phyloP scores from a whole-genome alignment of 2,329 filamentous ascomycete genomes.

The Xylariales sp. region DNA sequence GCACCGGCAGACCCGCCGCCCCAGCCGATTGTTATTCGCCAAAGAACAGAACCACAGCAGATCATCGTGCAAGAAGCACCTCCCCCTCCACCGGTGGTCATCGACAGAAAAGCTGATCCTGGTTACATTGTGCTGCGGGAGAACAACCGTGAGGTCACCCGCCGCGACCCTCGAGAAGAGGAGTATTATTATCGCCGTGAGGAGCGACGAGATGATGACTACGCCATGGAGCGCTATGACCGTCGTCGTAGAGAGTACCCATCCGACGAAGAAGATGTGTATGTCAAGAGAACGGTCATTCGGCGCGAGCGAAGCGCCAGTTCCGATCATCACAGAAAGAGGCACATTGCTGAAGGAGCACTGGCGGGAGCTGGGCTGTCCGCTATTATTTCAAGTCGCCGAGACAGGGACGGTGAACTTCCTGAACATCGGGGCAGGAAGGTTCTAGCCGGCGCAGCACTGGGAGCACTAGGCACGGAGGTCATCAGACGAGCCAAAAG shows the following conservation, averaged over 20 bases:
- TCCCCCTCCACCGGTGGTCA: slow-evolving; percentile 44
- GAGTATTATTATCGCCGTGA: slow-evolving; percentile 48
- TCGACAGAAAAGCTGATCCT: slow-evolving; percentile 38
- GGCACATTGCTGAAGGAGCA: slow-evolving; percentile 60
- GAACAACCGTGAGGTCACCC: slow-evolving; percentile 29
- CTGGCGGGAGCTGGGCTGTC: slow-evolving; percentile 59
- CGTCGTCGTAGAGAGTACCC: slow-evolving; percentile 30
- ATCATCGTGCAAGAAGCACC: slow-evolving; percentile 58
- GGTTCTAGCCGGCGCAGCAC: slow-evolving; percentile 56
- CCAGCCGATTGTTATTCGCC: slow-evolving; percentile 52
- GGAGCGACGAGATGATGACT: slow-evolving; percentile 26
- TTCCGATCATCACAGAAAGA: slow-evolving; percentile 48
- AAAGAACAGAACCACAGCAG: slow-evolving; percentile 48
- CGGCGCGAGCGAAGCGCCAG: slow-evolving; percentile 48
- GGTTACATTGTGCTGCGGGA: slow-evolving; percentile 41
- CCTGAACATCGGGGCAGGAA: slow-evolving; percentile 51
- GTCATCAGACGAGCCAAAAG: slow-evolving; percentile 56
- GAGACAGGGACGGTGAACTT: slow-evolving; percentile 45
- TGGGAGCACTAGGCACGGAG: slow-evolving; percentile 60
- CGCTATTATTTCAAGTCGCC: slow-evolving; percentile 53
- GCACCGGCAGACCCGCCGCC: slow-evolving; percentile 43
- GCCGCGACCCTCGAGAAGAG: slow-evolving; percentile 35
- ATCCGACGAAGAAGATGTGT: slow-evolving; percentile 40
- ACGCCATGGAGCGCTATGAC: slow-evolving; percentile 24
- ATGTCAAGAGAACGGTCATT: slow-evolving; percentile 39